A percentile compares a stretch with the other conserved stretches of the same genome.
phyloP scores from a whole-genome alignment of 73 alveolate genomes.

The Uronychia setigera region DNA sequence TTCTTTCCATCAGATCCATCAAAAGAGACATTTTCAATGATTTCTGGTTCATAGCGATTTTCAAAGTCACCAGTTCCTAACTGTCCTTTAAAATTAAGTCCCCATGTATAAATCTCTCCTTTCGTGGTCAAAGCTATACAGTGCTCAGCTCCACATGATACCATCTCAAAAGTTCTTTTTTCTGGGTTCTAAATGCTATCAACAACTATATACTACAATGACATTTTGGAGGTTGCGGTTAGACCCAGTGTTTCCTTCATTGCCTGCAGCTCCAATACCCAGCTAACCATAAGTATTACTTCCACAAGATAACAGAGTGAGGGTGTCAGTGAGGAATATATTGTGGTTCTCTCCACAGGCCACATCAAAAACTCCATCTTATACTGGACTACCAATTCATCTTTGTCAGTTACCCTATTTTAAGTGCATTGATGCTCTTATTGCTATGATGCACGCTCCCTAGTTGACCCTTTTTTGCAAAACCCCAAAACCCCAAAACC shows the following conservation, averaged over 20 bases:
- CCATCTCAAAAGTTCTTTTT: constrained; percentile 12
- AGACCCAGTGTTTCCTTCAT: not conserved
- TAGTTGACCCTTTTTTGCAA: no score
- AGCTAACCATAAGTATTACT: constrained; percentile 62
- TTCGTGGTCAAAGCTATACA: constrained; percentile 68
- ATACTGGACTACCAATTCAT: constrained; percentile 46
- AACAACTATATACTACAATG: constrained; percentile 3
- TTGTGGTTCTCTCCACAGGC: constrained; percentile 69
- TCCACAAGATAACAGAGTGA: constrained; percentile 43
- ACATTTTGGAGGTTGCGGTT: constrained; percentile 2
- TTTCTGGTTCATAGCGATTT: constrained; percentile 50
- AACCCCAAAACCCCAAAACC: no score
- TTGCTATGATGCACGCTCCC: no score
- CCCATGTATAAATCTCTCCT: constrained; percentile 91
- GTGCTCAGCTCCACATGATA: constrained; percentile 81
- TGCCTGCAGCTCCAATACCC: constrained; percentile 41
- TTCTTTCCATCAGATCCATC: constrained; percentile 34
- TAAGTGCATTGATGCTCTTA: no score
- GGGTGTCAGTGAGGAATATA: constrained; percentile 41
- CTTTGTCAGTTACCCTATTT: no score
- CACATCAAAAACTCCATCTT: constrained; percentile 41
- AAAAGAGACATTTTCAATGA: constrained; percentile 35
- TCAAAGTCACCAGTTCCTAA: constrained; percentile 82
- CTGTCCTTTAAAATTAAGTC: constrained; percentile 90
- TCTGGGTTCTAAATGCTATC: not conserved